Evolutionary conservation across 192 early-diverging fungal genomes (phyloP), one percentile per base, ranked within the genome.

Genomic region (Haplosporangium gracile): DNA sequence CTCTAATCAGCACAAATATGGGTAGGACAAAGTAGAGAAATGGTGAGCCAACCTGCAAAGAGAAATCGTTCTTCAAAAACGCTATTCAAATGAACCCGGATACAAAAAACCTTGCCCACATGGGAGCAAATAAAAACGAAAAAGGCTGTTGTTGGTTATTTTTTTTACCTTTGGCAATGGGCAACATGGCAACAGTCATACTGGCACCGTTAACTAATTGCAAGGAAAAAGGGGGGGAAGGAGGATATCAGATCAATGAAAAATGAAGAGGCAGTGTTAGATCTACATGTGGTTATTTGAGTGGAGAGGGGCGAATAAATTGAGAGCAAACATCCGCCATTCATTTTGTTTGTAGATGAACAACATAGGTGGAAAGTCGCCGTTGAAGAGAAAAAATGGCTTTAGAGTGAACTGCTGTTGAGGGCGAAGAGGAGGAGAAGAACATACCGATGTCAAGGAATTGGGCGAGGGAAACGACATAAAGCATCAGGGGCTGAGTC

Each of bases 391-490:
- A 4, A 34, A 38, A 68, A 40, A 45, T n/a, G 53, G 7, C 24
- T 6, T n/a, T 24, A 20, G 24, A n/a, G 7, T n/a, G 2, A n/a
- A 65, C 1, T n/a, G 55, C 42, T 5, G 42, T 43, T 43, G 60
- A 60, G 1, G 55, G 63, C 6, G 18, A 38, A 39, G 68, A 42
- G 43, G 43, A 49, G 36, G 53, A 70, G 16, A 38, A 32, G 10
- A 38, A 42, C 69, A 26, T 81, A 86, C 84, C 84, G 20, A 86
- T 86, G 70, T 86, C 84, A 34, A 86, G 71, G 29, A 86, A 86
- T 76, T 86, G 84, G 9, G 84, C 84, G 63, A 86, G 68, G 1
- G 84, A 86, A 40, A 86, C 84, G 24, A 86, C 76, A 34, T 86
- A 86, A 29, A 86, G 71, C 84, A 86, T 86, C 63, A 86, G 40